phyloP scores from a whole-genome alignment of 768 basidiomycete species.

The Tricholoma furcatifolium region DNA sequence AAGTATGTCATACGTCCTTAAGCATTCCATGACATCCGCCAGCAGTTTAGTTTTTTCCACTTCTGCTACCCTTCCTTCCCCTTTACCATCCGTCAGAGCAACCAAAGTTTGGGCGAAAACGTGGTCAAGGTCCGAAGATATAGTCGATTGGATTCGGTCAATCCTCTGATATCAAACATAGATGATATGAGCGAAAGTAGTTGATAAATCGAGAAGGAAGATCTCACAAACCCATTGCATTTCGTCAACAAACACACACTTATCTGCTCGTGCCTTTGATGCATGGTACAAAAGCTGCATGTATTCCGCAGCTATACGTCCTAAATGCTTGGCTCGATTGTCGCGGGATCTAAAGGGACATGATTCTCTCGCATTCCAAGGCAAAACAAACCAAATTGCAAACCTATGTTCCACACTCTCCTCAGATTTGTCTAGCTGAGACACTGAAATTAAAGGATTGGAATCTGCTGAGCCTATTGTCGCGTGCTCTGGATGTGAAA shows the following conservation, averaged over 20 bases:
- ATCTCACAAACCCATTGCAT: slow-evolving; percentile 75
- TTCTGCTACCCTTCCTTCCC: slow-evolving; percentile 51
- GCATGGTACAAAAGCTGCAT: slow-evolving; percentile 89
- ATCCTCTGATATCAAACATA: slow-evolving; percentile 52
- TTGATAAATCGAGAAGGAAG: slow-evolving; percentile 6
- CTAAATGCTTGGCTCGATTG: slow-evolving; percentile 75
- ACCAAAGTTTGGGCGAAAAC: slow-evolving; percentile 67
- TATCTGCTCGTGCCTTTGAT: slow-evolving; percentile 74
- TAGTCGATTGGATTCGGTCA: slow-evolving; percentile 76
- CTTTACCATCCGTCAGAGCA: slow-evolving; percentile 47
- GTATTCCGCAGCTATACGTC: slow-evolving; percentile 87
- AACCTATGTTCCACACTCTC: slow-evolving; percentile 32
- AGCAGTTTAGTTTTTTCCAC: slow-evolving; percentile 61
- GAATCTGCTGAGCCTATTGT: slow-evolving; percentile 33
- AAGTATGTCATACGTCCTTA: slow-evolving; percentile 77
- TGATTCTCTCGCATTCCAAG: slow-evolving; percentile 2
- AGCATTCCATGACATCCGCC: slow-evolving; percentile 73
- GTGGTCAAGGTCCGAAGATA: slow-evolving; percentile 85
- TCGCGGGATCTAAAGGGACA: slow-evolving; percentile 45
- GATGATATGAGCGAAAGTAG: slow-evolving; percentile 3
- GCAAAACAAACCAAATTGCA: not conserved
- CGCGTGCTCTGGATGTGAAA: slow-evolving; percentile 51
- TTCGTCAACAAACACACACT: slow-evolving; percentile 78
- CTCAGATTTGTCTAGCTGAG: slow-evolving; percentile 41
- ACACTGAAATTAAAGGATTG: slow-evolving; percentile 31